Evolutionary conservation across 768 basidiomycete genomes (phyloP), one percentile per base, ranked within the genome.

Genomic region (Paxillus ammoniavirescens): DNA sequence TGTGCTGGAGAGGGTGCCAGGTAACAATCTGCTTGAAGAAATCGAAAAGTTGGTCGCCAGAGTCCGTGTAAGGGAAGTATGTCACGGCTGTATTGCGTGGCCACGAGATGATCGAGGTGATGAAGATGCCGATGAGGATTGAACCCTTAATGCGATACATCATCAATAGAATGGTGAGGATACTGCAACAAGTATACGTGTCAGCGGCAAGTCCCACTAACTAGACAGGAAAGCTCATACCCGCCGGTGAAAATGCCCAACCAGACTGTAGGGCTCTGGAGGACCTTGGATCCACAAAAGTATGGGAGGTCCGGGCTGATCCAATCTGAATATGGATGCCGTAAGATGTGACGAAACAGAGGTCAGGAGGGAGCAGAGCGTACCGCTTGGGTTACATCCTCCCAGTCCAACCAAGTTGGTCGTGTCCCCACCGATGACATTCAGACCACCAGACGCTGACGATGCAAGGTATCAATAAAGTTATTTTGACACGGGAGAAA

Each of bases 71-170:
- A 2, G 92, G 91, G 75, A 94, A 94, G 62, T 80, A 85, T 12
- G 91, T 93, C 62, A 94, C 85, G 8, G 82, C 33, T 0, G 91
- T 91, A 0, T 82, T 77, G n/a, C 92, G 83, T 0, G 91, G 90
- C 92, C 92, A 94, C 0, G 89, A 92, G 61, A 92, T 83, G 69
- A 93, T 79, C 21, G 90, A 83, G n/a, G 86, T 87, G 54, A 93
- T 71, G 74, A 92, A 77, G 62, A 94, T 92, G 43, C 91, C 91
- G 53, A 86, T 84, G 44, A 88, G 82, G 67, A 91, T 88, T 9
- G 89, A 87, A 31, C 90, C 92, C 54, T 86, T 87, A 64, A 94
- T 75, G 49, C 89, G 87, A 71, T 91, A 94, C 61, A 93, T 77
- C 84, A 94, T 87, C 53, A 94, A 69, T 49, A 92, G 73, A 4